Base-by-base conservation (phyloP, 495 filamentous ascomycete genomes). In the Penicillium simplicissimum region DNA sequence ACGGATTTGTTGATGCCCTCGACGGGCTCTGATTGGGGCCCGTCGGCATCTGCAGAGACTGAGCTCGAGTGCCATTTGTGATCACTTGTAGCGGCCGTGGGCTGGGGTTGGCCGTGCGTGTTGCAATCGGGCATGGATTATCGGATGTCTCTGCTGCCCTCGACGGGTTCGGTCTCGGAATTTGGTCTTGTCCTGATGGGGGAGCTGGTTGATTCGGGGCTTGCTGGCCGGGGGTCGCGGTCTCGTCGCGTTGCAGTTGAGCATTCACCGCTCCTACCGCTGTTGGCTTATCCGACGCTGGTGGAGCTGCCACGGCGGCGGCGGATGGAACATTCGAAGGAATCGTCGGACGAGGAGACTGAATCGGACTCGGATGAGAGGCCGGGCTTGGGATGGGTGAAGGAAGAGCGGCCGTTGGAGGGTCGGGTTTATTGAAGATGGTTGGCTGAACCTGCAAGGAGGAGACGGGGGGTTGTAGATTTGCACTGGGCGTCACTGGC, bases 401-500 rank as follows among this genome's bases (percentile, higher is more conserved):
- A 5, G 60, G 65, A 36, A 67, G 57, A 13, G 60, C 62, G 0
- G 61, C 15, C 10, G 43, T 25, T 52, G 28, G 55, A 7, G 63
- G 51, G 35, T 58, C 40, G 56, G 54, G 52, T 36, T 58, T 58
- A 35, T 35, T 51, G 59, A 31, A 19, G 6, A 33, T 11, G 15
- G 8, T 9, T 25, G 25, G 45, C 33, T 35, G 9, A 55, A 19
- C 8, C 36, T 23, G 45, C 19, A 37, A 15, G 45, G 38, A n/a
- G 34, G 59, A 37, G 57, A 38, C 23, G 21, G 42, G 55, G 33
- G 43, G 36, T 28, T 40, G 64, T 5, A 64, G 49, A 21, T 23
- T 66, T 10, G 40, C 62, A 21, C 64, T 63, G 4, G 74, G 67
- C 21, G 66, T 72, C 42, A 71, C 64, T 3, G 72, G 69, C 19